Evolutionary conservation across 2,329 filamentous ascomycete genomes (phyloP).

Genomic region (Colletotrichum sp.): DNA sequence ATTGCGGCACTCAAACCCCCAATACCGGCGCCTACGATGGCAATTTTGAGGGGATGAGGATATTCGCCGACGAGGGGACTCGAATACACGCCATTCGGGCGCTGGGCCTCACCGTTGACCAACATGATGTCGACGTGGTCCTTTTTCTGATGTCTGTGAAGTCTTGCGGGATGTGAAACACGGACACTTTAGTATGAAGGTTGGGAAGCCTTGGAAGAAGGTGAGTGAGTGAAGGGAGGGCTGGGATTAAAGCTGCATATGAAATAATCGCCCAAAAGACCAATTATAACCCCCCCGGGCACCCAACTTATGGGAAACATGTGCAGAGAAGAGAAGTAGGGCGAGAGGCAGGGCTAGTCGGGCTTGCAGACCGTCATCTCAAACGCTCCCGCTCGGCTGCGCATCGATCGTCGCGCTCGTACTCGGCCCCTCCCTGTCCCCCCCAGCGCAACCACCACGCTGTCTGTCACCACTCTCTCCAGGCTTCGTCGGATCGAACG

Average conservation of each 20-base stretch:
- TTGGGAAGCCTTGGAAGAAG: not conserved
- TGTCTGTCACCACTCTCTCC: not conserved
- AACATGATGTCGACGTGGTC: not conserved
- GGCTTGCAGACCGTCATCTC: not conserved
- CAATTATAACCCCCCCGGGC: not conserved
- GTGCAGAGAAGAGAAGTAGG: not conserved
- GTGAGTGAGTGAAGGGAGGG: not conserved
- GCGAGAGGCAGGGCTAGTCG: not conserved
- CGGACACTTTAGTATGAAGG: not conserved
- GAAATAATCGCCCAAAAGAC: not conserved
- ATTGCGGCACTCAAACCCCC: slow-evolving; percentile 59
- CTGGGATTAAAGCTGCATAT: not conserved
- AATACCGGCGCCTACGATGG: slow-evolving; percentile 50
- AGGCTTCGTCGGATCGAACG: not conserved
- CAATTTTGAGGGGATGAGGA: slow-evolving; percentile 17
- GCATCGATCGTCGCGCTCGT: not conserved
- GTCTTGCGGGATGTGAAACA: not conserved
- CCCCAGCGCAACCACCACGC: not conserved
- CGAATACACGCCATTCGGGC: not conserved
- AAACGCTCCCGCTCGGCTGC: slow-evolving; percentile 4
- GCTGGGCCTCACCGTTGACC: not conserved
- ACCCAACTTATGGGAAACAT: not conserved
- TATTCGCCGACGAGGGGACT: slow-evolving; percentile 17
- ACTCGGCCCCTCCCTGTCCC: slow-evolving; percentile 14
- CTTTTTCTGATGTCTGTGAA: not conserved